Base-by-base conservation (phyloP, 768 basidiomycete genomes). In the Boletus vermiculosoides region DNA sequence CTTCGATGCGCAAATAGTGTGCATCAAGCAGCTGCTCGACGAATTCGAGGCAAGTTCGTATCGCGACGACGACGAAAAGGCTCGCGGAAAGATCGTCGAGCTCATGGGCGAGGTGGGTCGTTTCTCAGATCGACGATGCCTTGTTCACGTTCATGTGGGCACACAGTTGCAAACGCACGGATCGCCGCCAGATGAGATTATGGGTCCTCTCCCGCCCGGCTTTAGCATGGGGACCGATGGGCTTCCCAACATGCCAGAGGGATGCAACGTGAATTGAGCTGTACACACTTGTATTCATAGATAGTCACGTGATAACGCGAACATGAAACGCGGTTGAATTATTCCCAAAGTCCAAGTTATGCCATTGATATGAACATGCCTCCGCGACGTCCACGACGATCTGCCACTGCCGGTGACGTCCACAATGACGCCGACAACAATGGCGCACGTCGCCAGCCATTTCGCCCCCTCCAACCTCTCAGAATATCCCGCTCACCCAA, bases 161-260 rank as follows among this genome's bases (percentile, higher is more conserved):
- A 52, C 46, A 22, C 45, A 68, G 66, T 9, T 94, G 80, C 92
- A 94, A 78, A 75, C 77, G 4, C 79, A 84, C 54, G 92, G 92
- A 7, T 81, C 87, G 4, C 92, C 91, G 0, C 92, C 92, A 3
- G 66, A 81, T 20, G 90, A 91, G 63, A 80, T 94, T 49, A 92
- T 94, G 88, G 92, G 91, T 1, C 82, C 85, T 0, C 76, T 94
- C 47, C 92, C 92, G 0, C 81, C 88, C 3, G 90, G 88, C n/a
- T 71, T 83, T 30, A 77, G 73, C 8, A 59, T 86, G 25, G 83
- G 82, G 0, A 46, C 76, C 2, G 85, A 88, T 49, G 85, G 85
- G 13, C 66, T 78, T 56, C 83, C 82, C 5, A 69, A 78, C 40
- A 49, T 83, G 16, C 77, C 80, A 1, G 76, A 63, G 0, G 60